Conservation (phyloP, 768 basidiomycete genomes). For the Xerocomellus dryophilus region DNA sequence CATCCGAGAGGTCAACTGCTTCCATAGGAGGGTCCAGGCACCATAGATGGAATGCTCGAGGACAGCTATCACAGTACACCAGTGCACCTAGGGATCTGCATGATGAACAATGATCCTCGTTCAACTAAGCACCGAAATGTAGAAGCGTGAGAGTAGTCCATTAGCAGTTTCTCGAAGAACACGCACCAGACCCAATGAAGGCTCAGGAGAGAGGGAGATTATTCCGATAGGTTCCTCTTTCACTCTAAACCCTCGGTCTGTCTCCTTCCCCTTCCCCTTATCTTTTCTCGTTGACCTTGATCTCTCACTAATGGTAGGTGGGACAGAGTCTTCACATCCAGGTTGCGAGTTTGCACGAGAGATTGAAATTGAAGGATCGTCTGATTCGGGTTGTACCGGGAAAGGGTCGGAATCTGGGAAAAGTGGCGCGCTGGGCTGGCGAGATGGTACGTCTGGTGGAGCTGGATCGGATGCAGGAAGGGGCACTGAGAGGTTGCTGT, state of each 20-base stretch:
- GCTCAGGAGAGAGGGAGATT: constrained; percentile 37
- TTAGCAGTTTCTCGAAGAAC: constrained; percentile 2
- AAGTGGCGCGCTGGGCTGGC: constrained; percentile 37
- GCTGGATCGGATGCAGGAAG: constrained; percentile 34
- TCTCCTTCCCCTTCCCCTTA: constrained; percentile 50
- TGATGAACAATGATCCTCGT: constrained; percentile 84
- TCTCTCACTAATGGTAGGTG: constrained; percentile 24
- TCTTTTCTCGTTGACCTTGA: constrained; percentile 34
- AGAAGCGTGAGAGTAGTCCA: constrained; percentile 16
- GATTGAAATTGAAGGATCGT: constrained; percentile 47
- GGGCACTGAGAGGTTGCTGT: constrained; percentile 32
- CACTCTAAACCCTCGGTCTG: constrained; percentile 36
- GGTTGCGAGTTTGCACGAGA: constrained; percentile 62
- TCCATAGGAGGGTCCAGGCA: constrained; percentile 97
- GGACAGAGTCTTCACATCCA: constrained; percentile 27
- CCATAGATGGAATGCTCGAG: constrained; percentile 92
- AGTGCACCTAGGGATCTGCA: constrained; percentile 80
- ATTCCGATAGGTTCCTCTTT: constrained; percentile 44
- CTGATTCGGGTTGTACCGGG: constrained; percentile 54
- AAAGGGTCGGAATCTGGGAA: constrained; percentile 52
- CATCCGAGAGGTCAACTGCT: constrained; percentile 79
- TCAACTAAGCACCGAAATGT: constrained; percentile 37
- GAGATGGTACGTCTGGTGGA: constrained; percentile 41
- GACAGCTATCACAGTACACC: constrained; percentile 97
- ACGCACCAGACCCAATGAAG: constrained; percentile 38